phyloP scores from a whole-genome alignment of 257 asterid genomes.

The Nicotiana sylvestris region DNA sequence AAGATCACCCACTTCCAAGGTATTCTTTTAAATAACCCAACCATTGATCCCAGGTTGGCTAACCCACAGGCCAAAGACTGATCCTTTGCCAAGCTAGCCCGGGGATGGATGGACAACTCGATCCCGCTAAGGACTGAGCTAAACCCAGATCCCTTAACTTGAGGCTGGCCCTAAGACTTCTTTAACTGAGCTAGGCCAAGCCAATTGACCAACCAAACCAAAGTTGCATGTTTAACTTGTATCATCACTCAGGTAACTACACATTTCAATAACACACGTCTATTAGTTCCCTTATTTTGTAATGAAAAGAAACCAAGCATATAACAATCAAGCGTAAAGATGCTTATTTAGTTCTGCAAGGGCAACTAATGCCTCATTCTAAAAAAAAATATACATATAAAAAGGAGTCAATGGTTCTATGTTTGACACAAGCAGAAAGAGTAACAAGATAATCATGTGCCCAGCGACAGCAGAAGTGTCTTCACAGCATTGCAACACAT shows the following conservation, averaged over 20 bases:
- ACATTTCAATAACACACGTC: background rate
- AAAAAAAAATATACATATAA: background rate
- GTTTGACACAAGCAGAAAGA: background rate
- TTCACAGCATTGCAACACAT: background rate
- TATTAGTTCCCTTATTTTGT: background rate
- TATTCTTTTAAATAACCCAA: background rate
- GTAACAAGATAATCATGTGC: background rate
- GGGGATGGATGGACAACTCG: no score
- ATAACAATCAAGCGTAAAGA: background rate
- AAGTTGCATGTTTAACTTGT: background rate
- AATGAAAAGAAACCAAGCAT: background rate
- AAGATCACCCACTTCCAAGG: no score
- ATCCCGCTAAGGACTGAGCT: background rate
- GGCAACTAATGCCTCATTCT: background rate
- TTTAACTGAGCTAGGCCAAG: background rate
- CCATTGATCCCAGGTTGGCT: background rate
- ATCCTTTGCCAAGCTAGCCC: background rate
- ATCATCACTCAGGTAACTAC: background rate
- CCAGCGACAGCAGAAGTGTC: background rate
- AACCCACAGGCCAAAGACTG: background rate
- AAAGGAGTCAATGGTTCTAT: background rate
- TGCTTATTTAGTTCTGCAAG: background rate
- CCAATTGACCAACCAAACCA: background rate
- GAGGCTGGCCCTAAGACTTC: background rate
- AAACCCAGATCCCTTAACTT: no score